phyloP scores from a whole-genome alignment of 768 basidiomycete genomes.

The Mycena vulgaris region DNA sequence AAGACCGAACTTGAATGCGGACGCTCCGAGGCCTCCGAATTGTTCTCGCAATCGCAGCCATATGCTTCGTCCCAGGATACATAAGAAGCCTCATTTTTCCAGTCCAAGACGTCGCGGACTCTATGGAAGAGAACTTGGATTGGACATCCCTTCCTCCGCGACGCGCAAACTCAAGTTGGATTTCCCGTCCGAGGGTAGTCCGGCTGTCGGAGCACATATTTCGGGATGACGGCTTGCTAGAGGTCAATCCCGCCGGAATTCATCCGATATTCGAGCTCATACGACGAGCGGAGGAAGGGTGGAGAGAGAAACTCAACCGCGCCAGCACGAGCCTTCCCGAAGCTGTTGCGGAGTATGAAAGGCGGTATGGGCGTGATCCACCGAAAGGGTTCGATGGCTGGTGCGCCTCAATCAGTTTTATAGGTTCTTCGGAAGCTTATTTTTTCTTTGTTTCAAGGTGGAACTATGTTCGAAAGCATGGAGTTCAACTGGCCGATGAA shows the following conservation, averaged over 20 bases:
- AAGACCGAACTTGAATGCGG: no score
- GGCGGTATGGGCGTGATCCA: conserved; percentile 83
- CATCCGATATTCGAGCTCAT: conserved; percentile 66
- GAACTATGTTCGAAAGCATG: conserved; percentile 74
- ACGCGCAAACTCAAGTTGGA: background rate
- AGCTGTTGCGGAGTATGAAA: conserved; percentile 84
- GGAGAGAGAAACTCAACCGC: conserved; percentile 65
- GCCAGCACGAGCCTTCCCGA: conserved; percentile 84
- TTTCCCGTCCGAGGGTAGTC: background rate
- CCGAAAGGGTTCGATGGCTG: conserved; percentile 92
- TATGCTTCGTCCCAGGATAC: background rate
- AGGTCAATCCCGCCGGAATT: conserved; percentile 51
- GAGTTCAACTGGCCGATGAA: conserved; percentile 88
- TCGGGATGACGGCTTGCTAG: conserved; percentile 51
- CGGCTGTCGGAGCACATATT: conserved; percentile 4
- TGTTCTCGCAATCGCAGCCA: background rate
- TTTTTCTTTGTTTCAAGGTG: conserved; percentile 51
- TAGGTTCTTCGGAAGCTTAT: background rate
- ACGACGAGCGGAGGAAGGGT: conserved; percentile 51
- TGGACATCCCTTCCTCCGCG: no score
- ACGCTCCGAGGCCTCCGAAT: background rate
- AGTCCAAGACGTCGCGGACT: background rate
- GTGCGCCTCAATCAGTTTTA: conserved; percentile 56
- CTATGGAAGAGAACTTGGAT: no score
- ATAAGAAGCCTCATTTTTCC: background rate